Base-by-base conservation (phyloP, 2,329 filamentous ascomycete genomes). In the Aspergillus fumigatus region DNA sequence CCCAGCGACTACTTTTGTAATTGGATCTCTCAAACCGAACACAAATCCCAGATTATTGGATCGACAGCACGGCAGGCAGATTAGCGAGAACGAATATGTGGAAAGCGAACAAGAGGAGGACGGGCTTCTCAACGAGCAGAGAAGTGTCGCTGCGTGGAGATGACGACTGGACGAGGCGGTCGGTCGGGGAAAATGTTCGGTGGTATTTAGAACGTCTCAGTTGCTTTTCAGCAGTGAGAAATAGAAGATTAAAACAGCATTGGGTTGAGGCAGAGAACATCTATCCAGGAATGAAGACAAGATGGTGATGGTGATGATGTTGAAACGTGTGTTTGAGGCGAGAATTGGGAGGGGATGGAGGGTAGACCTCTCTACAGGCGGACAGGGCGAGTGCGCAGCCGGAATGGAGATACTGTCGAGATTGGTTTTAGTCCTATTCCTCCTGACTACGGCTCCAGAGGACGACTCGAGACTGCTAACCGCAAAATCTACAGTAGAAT, bases 91-190 rank as follows among this genome's bases (percentile, higher is more conserved):
- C 40, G 54, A 52, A 53, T 54, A 45, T 53, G 55, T 41, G 50
- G 50, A 27, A 53, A 56, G 40, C 47, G 53, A 50, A 53, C 48
- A 45, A 55, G 27, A 32, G 53, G 53, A 52, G 53, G 47, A 53
- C 10, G 14, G 14, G 19, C 26, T 48, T 23, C 48, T 47, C 21
- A 11, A 47, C 23, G 10, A 14, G 23, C 19, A 53, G 51, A 26
- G 51, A 50, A 25, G 47, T 57, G 55, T 55, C 57, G 60, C 62
- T 61, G 62, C 62, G 62, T 64, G 62, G 64, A 56, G 62, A 66
- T 63, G 53, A 59, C 54, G 57, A 56, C 51, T 43, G 59, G 59
- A 26, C 59, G 65, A 66, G 65, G 62, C 60, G 61, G 67, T 65
- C 62, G 63, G 62, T 58, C 59, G 62, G 65, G 59, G 60, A 48